phyloP scores from a whole-genome alignment of 495 filamentous ascomycete species.

The Bryoglossum gracile region DNA sequence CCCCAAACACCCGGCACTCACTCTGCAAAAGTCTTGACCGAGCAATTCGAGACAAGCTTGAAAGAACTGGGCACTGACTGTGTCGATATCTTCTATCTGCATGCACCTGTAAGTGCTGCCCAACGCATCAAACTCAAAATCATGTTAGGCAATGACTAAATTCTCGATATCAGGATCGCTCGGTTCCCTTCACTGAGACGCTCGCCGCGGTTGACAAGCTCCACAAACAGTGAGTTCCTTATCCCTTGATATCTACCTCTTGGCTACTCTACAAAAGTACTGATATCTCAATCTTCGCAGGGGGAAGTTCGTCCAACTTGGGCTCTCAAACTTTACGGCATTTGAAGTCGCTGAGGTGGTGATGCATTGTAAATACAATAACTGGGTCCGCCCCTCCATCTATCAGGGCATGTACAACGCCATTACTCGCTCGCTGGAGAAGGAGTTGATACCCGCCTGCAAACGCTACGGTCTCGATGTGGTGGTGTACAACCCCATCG shows the following conservation, averaged over 20 bases:
- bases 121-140: too few species aligned
- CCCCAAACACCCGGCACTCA: constrained; percentile 27
- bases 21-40: constrained; percentile 12
- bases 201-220: constrained; percentile 69
- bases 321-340: constrained; percentile 77
- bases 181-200: constrained; percentile 71
- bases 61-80: constrained; percentile 65
- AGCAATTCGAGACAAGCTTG: constrained; percentile 50
- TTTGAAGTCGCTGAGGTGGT: constrained; percentile 90
- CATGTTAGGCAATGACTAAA: too few species aligned
- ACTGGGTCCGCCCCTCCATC: constrained; percentile 63
- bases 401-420: constrained; percentile 68
- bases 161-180: constrained; percentile 64
- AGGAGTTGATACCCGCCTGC: constrained; percentile 72
- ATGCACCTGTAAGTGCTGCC: constrained; percentile 47
- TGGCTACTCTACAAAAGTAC: neutral
- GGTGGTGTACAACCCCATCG: constrained; percentile 86
- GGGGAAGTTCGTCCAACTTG: constrained; percentile 79
- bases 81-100: constrained; percentile 86
- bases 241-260: neutral
- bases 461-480: constrained; percentile 80
- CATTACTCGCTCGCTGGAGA: constrained; percentile 69
- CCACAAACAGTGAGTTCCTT: constrained; percentile 52
- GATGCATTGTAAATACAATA: constrained; percentile 70
- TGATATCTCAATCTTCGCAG: constrained; percentile 4